These are phyloP conservation scores for Aureobasidium musti DNA, from an alignment of 2,329 filamentous ascomycete genomes.

Conservation along the genomic window DNA sequence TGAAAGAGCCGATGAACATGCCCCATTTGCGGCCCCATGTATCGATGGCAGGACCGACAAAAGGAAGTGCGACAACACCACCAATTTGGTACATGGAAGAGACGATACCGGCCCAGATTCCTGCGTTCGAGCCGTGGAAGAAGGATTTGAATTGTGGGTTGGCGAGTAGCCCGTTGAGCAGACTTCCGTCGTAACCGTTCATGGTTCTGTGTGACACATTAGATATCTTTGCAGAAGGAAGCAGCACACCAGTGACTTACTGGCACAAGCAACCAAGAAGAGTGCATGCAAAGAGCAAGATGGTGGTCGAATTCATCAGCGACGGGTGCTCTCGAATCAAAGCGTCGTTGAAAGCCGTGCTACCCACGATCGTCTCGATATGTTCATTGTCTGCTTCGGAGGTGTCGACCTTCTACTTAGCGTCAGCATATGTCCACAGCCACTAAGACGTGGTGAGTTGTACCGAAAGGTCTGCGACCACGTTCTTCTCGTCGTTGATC, in stretches of 20 bases:
- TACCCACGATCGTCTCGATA: constrained; percentile 54
- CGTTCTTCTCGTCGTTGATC: constrained; percentile 12
- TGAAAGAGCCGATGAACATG: constrained; percentile 58
- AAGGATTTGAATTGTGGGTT: constrained; percentile 51
- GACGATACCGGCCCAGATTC: constrained; percentile 50
- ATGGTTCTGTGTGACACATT: constrained; percentile 50
- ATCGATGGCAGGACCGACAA: constrained; percentile 51
- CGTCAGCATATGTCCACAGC: background rate
- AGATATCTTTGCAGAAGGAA: constrained; percentile 33
- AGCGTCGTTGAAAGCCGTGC: constrained; percentile 59
- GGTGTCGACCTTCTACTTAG: background rate
- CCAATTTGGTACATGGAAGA: constrained; percentile 54
- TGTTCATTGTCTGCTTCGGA: constrained; percentile 30
- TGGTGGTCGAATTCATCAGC: constrained; percentile 30
- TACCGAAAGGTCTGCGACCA: background rate
- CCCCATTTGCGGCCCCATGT: constrained; percentile 52
- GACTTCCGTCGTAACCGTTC: constrained; percentile 61
- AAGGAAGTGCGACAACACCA: constrained; percentile 49
- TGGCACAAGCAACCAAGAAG: constrained; percentile 34
- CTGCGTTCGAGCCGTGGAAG: constrained; percentile 47
- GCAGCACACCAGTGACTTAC: constrained; percentile 33
- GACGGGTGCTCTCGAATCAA: constrained; percentile 55
- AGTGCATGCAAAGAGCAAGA: constrained; percentile 35
- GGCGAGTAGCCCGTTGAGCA: constrained; percentile 56
- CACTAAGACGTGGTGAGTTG: background rate